phyloP scores from a whole-genome alignment of 768 basidiomycete genomes.

The Naganishia vishniacii region DNA sequence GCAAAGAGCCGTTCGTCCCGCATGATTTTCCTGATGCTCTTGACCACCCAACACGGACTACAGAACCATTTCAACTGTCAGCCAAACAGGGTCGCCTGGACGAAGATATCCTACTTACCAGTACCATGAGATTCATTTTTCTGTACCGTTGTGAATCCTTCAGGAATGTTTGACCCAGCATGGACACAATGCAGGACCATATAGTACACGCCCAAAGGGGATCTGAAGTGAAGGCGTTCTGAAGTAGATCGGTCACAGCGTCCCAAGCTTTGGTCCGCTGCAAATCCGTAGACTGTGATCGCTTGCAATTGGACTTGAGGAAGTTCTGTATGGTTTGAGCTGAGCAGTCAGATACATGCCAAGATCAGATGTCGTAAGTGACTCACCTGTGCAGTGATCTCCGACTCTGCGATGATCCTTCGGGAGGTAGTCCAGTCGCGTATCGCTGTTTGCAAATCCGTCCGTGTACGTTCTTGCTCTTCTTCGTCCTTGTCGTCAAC shows the following conservation, averaged over 20 bases:
- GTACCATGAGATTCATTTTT: conserved; percentile 39
- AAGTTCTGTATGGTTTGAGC: background rate
- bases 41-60: conserved; percentile 5
- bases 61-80: background rate
- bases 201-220: conserved; percentile 44
- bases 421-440: conserved; percentile 16
- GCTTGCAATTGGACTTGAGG: conserved; percentile 6
- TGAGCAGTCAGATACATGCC: too few relatives aligned
- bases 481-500: background rate
- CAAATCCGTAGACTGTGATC: background rate
- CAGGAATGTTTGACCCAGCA: conserved; percentile 40
- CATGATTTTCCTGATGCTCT: conserved; percentile 11
- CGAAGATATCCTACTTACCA: conserved; percentile 39
- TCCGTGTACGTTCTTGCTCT: background rate
- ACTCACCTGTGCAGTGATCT: conserved; percentile 6
- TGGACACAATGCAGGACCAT: conserved; percentile 39
- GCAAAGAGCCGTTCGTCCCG: conserved; percentile 22
- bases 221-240: conserved; percentile 35
- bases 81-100: too few relatives aligned
- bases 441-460: background rate
- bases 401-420: conserved; percentile 1
- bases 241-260: conserved; percentile 18
- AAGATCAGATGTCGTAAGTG: too few relatives aligned
- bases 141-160: conserved; percentile 32
- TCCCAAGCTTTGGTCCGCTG: conserved; percentile 18